Base-by-base conservation (phyloP, 192 early-diverging fungal genomes). In the Helicostylum pulchrum region DNA sequence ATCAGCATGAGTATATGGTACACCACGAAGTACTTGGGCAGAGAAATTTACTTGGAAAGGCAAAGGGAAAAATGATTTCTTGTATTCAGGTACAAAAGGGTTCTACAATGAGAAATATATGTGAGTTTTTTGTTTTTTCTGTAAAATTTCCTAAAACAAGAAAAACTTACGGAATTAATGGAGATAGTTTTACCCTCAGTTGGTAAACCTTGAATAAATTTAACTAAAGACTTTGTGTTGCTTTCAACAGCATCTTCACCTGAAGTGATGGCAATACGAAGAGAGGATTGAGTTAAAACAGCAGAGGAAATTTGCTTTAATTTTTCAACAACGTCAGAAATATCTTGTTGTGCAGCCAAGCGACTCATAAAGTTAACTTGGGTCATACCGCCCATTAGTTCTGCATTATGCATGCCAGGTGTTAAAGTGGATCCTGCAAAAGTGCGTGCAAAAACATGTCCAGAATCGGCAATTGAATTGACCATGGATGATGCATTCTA, bases 31-130 rank as follows among this genome's bases (percentile, higher is more conserved):
- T 3, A 83, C 81, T 62, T 85, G 79, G 23, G 87, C 85, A 4
- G 88, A 86, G 64, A 89, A 96, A 75, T 96, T 95, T 36, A 96
- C 89, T 17, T 88, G 83, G 59, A 92, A 90, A 2, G 94, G 94
- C 43, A 94, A 73, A 7, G 90, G 85, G 68, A 88, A 91, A 75
- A 94, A 94, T 23, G 83, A 82, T 34, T 89, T 87, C 31, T 66
- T 61, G 61, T 77, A 85, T 7, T 70, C 58, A 3, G 87, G 73
- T 0, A 50, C 58, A 54, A 89, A 92, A 1, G 46, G 65, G 19
- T 68, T 39, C 72, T 77, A 74, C 39, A 26, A 5, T 42, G 8
- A 31, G 12, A 44, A 54, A 52, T 42, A 60, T 20, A 26, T 26
- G 17, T 44, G 19, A 19, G 56, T 8, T 23, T 21, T 12, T 4